Evolutionary conservation across 306 rosid genomes (phyloP), one percentile per base, ranked within the genome.

Genomic region (Gleditsia sinensis): DNA sequence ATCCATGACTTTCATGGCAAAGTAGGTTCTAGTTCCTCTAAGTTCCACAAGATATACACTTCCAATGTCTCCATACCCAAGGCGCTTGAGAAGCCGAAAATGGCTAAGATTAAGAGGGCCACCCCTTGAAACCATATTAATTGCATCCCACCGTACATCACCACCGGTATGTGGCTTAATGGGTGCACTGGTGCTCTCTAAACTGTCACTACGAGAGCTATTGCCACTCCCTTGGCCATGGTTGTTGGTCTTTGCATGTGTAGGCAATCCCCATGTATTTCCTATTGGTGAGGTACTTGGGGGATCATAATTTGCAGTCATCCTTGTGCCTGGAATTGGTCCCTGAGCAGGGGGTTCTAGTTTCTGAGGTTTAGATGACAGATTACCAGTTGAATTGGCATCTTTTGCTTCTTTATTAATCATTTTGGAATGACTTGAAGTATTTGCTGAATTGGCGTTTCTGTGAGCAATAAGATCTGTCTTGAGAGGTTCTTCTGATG

Each of bases 1-100:
- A 83, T 90, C 96, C 98, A 92, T 92, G 19, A 90, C 92, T 78
- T 92, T 92, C 94, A 92, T 90, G 25, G 98, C 98, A 82, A 83
- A 92, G 80, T 83, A 76, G 2, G 91, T 69, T 51, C 23, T 71
- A 27, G 88, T 86, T 30, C 92, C 96, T 74, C 73, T 85, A 60
- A 92, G 98, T 57, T 90, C 90, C 36, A 83, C 96, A 43, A 92
- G 91, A 69, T 90, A 87, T 5, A 92, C 98, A 17, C 94, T 88
- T 59, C 96, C 96, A 32, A 92, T 92, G 62, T 92, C 98, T 17
- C 98, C 98, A 61, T 75, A 85, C 0, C 98, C 98, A 20, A 92
- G 72, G 57, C 94, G 89, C 80, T 88, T 92, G 67, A 90, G 94
- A 70, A 92, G 88, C 78, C 88, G 83, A 67, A 92, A 92, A 83